Conservation (phyloP, 176 grass and related monocot species). For the Oryza coarctata region DNA sequence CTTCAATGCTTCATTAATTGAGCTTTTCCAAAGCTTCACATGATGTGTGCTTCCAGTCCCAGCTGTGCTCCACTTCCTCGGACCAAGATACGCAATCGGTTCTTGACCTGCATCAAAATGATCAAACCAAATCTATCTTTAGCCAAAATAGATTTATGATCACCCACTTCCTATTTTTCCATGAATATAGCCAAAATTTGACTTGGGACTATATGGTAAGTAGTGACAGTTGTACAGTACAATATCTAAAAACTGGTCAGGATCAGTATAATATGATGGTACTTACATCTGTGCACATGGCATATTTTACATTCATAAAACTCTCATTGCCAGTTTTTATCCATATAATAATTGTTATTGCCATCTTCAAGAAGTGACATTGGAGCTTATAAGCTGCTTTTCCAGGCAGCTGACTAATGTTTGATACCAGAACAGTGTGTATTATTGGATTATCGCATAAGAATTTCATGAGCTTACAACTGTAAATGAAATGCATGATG, state of each 20-base stretch:
- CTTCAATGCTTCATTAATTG: slow-evolving; percentile 59
- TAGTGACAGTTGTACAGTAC: not conserved
- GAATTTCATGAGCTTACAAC: not conserved
- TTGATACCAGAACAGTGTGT: not conserved
- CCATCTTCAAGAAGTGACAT: not conserved
- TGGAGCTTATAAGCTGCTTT: slow-evolving; percentile 1
- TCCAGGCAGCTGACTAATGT: not conserved
- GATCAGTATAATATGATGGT: not conserved
- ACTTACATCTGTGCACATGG: not conserved
- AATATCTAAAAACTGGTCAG: slow-evolving; percentile 12
- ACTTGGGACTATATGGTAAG: not conserved
- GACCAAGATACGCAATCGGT: slow-evolving; percentile 59
- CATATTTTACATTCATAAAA: not conserved
- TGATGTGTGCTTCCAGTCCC: slow-evolving; percentile 24
- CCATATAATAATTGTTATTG: not conserved
- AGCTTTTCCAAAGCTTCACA: slow-evolving; percentile 36
- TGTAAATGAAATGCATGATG: not conserved
- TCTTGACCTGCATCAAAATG: slow-evolving; percentile 68
- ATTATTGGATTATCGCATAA: not conserved
- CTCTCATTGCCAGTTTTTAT: not conserved
- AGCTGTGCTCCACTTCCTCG: slow-evolving; percentile 23
- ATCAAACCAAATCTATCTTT: slow-evolving; percentile 24
- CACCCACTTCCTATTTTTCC: not conserved
- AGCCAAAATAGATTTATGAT: slow-evolving; percentile 1
- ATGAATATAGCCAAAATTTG: not conserved